A percentile compares a stretch with the other conserved stretches of the same genome.
Conservation (phyloP, 768 basidiomycete genomes). For the Leccinum subgranulosum region DNA sequence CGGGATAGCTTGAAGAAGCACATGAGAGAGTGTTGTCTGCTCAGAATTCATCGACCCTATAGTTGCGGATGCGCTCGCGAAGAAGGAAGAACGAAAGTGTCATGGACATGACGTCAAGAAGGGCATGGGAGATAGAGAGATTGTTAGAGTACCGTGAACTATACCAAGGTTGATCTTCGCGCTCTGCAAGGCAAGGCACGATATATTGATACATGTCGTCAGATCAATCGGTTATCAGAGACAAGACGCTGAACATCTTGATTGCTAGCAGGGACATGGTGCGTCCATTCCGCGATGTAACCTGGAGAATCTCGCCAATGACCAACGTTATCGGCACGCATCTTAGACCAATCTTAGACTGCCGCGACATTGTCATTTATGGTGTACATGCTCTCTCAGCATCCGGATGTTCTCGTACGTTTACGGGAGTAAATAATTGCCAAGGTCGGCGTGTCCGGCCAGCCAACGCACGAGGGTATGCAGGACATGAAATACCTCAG, state of each 20-base stretch:
- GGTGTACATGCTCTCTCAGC: conserved; percentile 47
- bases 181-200: neutral
- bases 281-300: conserved; percentile 1
- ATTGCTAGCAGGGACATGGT: conserved; percentile 44
- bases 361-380: conserved; percentile 34
- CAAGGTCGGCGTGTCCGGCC: conserved; percentile 45
- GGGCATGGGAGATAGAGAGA: conserved; percentile 33
- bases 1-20: conserved; percentile 36
- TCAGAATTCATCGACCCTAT: conserved; percentile 49
- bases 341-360: conserved; percentile 29
- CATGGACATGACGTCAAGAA: conserved; percentile 5
- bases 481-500: conserved; percentile 60
- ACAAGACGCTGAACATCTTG: conserved; percentile 29
- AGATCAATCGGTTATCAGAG: conserved; percentile 25
- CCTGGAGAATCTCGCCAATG: neutral
- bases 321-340: neutral
- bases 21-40: conserved; percentile 34
- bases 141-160: conserved; percentile 51
- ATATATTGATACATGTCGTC: neutral
- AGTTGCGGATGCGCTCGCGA: conserved; percentile 38
- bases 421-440: conserved; percentile 55
- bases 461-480: conserved; percentile 56
- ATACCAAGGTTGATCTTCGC: conserved; percentile 39
- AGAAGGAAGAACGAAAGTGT: conserved; percentile 24
- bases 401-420: conserved; percentile 44